Base-by-base conservation (phyloP, 1,284 basidiomycete genomes). In the Phellinidium pouzarii region DNA sequence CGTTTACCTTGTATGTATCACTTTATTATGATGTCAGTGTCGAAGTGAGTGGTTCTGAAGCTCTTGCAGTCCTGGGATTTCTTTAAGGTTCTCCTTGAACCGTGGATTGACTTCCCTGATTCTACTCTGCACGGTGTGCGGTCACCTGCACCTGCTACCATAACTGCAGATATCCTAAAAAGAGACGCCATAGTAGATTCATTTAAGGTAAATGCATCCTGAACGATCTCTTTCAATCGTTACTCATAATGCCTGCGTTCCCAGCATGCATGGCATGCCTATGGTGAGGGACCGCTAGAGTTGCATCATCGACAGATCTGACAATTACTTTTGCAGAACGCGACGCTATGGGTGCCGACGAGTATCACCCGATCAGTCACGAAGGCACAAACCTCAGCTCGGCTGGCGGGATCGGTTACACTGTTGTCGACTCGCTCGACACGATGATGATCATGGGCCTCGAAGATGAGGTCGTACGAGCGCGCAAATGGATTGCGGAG, bases 321-420 rank as follows among this genome's bases (percentile, higher is more conserved):
- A 69, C 54, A 43, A 19, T 56, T 62, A 43, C 71, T 4, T 22
- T 12, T 14, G 9, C 44, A 91, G 91, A 92, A 69, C 74, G 80
- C 49, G 82, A 94, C 66, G 92, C 91, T 0, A 92, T 90, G 81
- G 92, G 93, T 1, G 76, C 74, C 52, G 93, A 95, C 67, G 90
- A 94, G 65, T 93, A 91, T 60, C 89, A 94, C 62, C 91, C 93
- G 0, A 76, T 95, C 20, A 79, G 78, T 45, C 75, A 75, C 53
- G 69, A 68, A n/a, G 93, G 92, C 1, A 76, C 78, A 1, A 91
- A 94, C 65, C 75, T 94, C 17, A 84, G 86, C 0, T 57, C 67
- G 4, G 80, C 80, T 0, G 87, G 87, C 12, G 88, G 89, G 3
- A 85, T 95, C 50, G 93, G 92, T 9, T 94, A 92, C 65, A 90